Evolutionary conservation across 805 yeast species (phyloP), one percentile per base, ranked within the genome.

Genomic region (Wickerhamomyces alni): DNA sequence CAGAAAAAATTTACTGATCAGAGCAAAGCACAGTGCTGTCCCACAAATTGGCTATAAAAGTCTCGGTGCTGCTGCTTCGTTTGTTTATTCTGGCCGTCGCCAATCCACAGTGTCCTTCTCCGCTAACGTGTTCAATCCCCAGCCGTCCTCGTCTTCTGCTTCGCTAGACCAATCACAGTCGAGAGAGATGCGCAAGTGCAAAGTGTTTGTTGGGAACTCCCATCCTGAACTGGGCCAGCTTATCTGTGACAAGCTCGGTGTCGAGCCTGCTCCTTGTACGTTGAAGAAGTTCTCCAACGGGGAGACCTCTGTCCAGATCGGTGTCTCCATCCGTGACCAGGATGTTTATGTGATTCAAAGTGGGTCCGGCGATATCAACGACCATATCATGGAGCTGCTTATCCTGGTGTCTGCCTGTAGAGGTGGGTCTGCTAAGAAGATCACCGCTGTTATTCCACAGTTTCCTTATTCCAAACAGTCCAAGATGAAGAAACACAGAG

Each of bases 401-500:
- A 91, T 94, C 45, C 72, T 93, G 53, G 89, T 93, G 33, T 82
- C 94, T 35, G 99, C 98, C 37, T 91, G 98, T 64, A 80, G 89
- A 52, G 96, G 97, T 44, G 99, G 99, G 9, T 87, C 96, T 11
- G 99, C 99, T n/a, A 83, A 86, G 54, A 88, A 88, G 59, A 88
- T 93, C 61, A 93, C 75, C 32, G 97, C 97, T 9, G 99, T 93
- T 25, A 81, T 93, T 38, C 99, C 99, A 2, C 95, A 88, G 63
- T 94, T 91, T 61, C 99, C 99, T 26, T 93, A 93, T 67, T 87
- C 97, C 11, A 85, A 91, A 63, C 99, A 93, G 65, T 80, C 91
- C 50, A 93, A 94, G 67, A 93, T 93, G 99, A 93, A 93, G 69
- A 93, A 88, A 63, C 98, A 93, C 60, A 74, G 99, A 65, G 99